Evolutionary conservation across 2,329 filamentous ascomycete species (phyloP).

Genomic region (Pseudofabraea citricarpa): DNA sequence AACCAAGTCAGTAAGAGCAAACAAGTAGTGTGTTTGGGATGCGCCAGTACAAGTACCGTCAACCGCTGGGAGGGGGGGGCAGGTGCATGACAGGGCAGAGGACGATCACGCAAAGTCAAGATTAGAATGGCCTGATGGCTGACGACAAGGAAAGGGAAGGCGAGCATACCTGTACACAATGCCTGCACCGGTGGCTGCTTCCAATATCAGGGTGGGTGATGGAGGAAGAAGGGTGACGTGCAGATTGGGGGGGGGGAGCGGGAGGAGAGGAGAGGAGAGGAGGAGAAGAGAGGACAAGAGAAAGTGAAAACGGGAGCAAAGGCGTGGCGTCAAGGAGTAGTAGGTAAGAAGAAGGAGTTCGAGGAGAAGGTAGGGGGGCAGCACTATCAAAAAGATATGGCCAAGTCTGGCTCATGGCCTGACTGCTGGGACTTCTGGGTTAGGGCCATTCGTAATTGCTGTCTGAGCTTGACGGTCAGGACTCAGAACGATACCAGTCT

Average conservation of each 20-base stretch:
- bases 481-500: conserved; percentile 15
- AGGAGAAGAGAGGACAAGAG: conserved; percentile 6
- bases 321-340: background rate
- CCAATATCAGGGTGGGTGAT: conserved; percentile 1
- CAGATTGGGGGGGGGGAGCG: conserved; percentile 5
- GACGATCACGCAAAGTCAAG: conserved; percentile 7
- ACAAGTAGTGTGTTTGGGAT: background rate
- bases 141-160: background rate
- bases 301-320: conserved; percentile 6
- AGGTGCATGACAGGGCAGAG: conserved; percentile 14
- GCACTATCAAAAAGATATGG: background rate
- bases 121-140: conserved; percentile 5
- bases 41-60: conserved; percentile 14
- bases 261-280: conserved; percentile 3
- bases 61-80: background rate
- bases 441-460: conserved; percentile 1
- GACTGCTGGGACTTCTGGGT: no score
- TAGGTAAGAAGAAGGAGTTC: background rate
- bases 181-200: conserved; percentile 28
- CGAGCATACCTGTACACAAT: conserved; percentile 27
- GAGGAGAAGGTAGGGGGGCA: conserved; percentile 3
- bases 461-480: conserved; percentile 14
- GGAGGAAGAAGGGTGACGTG: conserved; percentile 8
- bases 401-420: conserved; percentile 9
- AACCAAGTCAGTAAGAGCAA: no score